Evolutionary conservation across 805 yeast species (phyloP).

Genomic region (Suhomyces sp.): DNA sequence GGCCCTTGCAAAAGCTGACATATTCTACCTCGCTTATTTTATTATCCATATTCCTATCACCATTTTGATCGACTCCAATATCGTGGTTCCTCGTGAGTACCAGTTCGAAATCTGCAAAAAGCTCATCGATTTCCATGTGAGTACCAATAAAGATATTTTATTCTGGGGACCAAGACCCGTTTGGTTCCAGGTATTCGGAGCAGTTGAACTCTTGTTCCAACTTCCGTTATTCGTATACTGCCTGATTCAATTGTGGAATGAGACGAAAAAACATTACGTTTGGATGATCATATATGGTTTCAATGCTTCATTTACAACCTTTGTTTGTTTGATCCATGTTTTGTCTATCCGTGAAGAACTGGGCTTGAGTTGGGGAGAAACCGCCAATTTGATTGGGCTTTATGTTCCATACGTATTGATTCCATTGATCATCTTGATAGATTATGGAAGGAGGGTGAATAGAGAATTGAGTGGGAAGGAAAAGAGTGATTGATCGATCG

Average conservation of each 20-base stretch:
- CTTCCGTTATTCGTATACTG: slow-evolving; percentile 63
- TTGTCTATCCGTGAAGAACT: slow-evolving; percentile 29
- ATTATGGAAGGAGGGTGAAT: slow-evolving; percentile 31
- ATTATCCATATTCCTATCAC: slow-evolving; percentile 76
- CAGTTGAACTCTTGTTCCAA: slow-evolving; percentile 72
- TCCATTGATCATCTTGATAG: slow-evolving; percentile 57
- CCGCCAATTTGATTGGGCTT: slow-evolving; percentile 45
- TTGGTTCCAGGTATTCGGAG: slow-evolving; percentile 75
- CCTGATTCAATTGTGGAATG: slow-evolving; percentile 22
- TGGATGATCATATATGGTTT: slow-evolving; percentile 68
- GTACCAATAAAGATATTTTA: slow-evolving; percentile 69
- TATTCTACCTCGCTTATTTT: slow-evolving; percentile 51
- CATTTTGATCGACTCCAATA: slow-evolving; percentile 67
- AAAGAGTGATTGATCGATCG: slow-evolving; percentile 2
- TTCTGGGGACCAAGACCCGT: slow-evolving; percentile 51
- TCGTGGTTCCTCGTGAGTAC: slow-evolving; percentile 58
- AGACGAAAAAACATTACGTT: slow-evolving; percentile 10
- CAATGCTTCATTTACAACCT: slow-evolving; percentile 79
- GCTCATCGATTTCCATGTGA: slow-evolving; percentile 59
- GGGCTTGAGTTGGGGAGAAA: slow-evolving; percentile 40
- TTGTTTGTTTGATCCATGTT: slow-evolving; percentile 64
- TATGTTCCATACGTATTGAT: slow-evolving; percentile 73
- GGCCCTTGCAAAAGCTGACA: no score
- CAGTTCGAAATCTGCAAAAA: slow-evolving; percentile 47
- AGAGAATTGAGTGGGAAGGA: background rate